phyloP scores from a whole-genome alignment of 2,329 filamentous ascomycete species.

The Aspergillus jensenii region DNA sequence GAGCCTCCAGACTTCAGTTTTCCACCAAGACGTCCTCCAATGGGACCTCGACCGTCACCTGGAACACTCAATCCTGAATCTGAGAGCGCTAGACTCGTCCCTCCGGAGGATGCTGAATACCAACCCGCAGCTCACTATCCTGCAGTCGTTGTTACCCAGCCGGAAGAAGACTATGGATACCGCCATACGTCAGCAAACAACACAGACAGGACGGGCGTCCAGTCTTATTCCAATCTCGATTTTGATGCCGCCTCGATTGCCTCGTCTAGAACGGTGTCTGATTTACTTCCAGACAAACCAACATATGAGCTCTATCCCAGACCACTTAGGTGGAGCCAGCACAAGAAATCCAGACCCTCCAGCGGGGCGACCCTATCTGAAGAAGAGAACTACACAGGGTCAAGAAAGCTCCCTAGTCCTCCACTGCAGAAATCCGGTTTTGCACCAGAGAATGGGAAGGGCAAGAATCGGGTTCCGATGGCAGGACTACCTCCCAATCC shows the following conservation, averaged over 20 bases:
- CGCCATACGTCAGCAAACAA: not conserved
- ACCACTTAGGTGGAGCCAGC: constrained; percentile 34
- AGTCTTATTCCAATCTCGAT: constrained; percentile 28
- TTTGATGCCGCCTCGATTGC: constrained; percentile 32
- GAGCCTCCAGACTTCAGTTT: constrained; percentile 35
- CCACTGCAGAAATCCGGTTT: constrained; percentile 12
- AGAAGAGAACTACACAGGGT: constrained; percentile 36
- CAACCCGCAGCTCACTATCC: constrained; percentile 22
- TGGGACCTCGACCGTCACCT: constrained; percentile 15
- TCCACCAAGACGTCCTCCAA: constrained; percentile 24
- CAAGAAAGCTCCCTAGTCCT: constrained; percentile 16
- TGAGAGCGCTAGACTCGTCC: constrained; percentile 22
- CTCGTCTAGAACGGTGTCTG: constrained; percentile 38
- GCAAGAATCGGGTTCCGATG: constrained; percentile 13
- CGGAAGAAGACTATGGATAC: constrained; percentile 13
- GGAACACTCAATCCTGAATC: constrained; percentile 8
- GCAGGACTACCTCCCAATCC: constrained; percentile 37
- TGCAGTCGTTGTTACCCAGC: constrained; percentile 19
- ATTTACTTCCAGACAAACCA: constrained; percentile 37
- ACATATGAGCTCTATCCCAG: constrained; percentile 37
- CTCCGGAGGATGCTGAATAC: constrained; percentile 16
- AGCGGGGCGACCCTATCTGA: constrained; percentile 40
- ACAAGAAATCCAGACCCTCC: constrained; percentile 19
- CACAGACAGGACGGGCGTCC: constrained; percentile 30
- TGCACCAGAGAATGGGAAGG: not conserved